Evolutionary conservation across 2,329 filamentous ascomycete genomes (phyloP), one percentile per base, ranked within the genome.

Genomic region (Cytospora chrysosperma): DNA sequence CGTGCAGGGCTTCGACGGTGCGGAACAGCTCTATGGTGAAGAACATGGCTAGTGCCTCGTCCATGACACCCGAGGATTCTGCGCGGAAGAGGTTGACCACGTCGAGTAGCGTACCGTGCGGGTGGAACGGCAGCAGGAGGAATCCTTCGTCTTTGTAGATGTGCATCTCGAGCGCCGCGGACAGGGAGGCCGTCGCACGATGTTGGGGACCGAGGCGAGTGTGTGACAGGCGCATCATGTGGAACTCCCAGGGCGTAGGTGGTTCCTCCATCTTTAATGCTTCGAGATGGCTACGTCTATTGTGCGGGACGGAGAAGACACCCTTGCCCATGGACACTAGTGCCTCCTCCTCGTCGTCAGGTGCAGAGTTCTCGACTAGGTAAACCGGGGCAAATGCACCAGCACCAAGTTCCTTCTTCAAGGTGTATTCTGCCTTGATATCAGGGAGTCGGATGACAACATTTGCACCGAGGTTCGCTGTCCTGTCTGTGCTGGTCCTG

Each of bases 311-410:
- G n/a, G 84, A 79, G 71, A 88, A 86, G 15, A 81, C 76, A 32
- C 87, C 83, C 70, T 85, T 87, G 62, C 88, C 86, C 83, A 90
- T 86, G 62, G 80, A 79, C 4, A 76, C 79, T 43, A 71, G 74
- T 59, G 69, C 74, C 59, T 72, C 73, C 52, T 79, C 77, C 34
- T 84, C 81, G 19, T 84, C 79, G 34, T 80, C 80, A 4, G 82
- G 79, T 0, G 78, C 77, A n/a, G 86, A 83, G 69, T 89, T 89
- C 72, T 97, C 92, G 9, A 93, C 89, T 0, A 99, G 85, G 73
- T 97, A 99, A 3, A 99, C 95, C 0, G 95, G 94, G 0, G 94
- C 95, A 76, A 96, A 99, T 0, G 95, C 95, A 10, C 95, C 95
- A 30, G 93, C 91, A 1, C 95, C 95, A 15, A 99, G 86, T 74